Evolutionary conservation across 2,329 filamentous ascomycete genomes (phyloP), one percentile per base, ranked within the genome.

Genomic region (Cercospora beticola): DNA sequence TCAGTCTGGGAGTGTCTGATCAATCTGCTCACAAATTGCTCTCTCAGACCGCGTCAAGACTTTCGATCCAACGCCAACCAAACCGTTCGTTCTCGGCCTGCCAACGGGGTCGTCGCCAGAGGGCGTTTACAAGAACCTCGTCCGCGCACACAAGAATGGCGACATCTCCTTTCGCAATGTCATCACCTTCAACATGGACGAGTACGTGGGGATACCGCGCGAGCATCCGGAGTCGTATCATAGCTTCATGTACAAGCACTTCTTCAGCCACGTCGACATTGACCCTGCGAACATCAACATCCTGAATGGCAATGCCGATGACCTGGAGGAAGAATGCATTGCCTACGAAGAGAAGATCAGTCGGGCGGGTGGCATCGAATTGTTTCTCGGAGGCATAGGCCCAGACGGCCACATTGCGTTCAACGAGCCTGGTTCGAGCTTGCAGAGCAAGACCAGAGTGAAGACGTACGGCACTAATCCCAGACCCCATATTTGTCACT

Each of bases 161-260:
- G 82, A 92, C 77, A 89, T 96, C 76, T 94, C 92, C 1, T 96
- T 96, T 79, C 89, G 90, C 77, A 88, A 96, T 90, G 92, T 96
- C 76, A 87, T 95, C 77, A 96, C 92, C 28, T 96, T 96, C 85
- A 95, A 95, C 81, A 95, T 95, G 92, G 92, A 96, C 81, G 92
- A 96, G 82, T 96, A 96, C 76, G 91, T 95, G 73, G 91, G 90
- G 67, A 87, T 96, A 71, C 90, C 92, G 36, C 88, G 91, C 76
- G 91, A 94, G 75, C 92, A 96, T 78, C 89, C 92, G 12, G 89
- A 95, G 79, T 93, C 90, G 76, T 96, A 96, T 81, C 92, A 96
- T 83, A 92, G 89, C 72, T 96, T 95, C 84, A 95, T 96, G 92
- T 96, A 93, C 87, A 92, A 91, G 81, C 86, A 95, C 82, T 93